Evolutionary conservation across 1,139 yeast species (phyloP).

Genomic region (Lodderomyces metapsilosis): DNA sequence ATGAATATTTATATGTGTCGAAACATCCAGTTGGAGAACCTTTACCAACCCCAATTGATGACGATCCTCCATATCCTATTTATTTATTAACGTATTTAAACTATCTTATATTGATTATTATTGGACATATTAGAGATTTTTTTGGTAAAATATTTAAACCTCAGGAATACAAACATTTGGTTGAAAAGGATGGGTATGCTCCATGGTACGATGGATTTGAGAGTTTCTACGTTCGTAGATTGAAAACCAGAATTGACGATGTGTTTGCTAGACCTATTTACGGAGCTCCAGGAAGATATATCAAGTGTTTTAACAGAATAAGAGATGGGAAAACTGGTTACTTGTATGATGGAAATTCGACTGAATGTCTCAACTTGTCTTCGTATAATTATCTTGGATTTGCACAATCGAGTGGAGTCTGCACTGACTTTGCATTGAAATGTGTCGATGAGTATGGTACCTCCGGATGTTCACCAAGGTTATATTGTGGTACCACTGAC

Average conservation of each 20-base stretch:
- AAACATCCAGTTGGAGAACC: constrained; percentile 55
- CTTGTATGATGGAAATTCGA: constrained; percentile 69
- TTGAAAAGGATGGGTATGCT: constrained; percentile 87
- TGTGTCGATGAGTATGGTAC: constrained; percentile 69
- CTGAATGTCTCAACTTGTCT: constrained; percentile 80
- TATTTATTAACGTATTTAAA: constrained; percentile 80
- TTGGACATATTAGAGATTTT: constrained; percentile 90
- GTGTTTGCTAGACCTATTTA: constrained; percentile 94
- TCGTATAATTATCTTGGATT: constrained; percentile 95
- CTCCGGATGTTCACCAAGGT: constrained; percentile 76
- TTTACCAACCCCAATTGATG: constrained; percentile 59
- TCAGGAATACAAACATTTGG: constrained; percentile 59
- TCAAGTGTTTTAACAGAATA: constrained; percentile 75
- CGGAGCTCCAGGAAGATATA: constrained; percentile 95
- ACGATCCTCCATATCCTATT: constrained; percentile 84
- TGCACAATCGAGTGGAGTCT: constrained; percentile 90
- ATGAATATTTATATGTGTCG: constrained; percentile 55
- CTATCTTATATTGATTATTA: constrained; percentile 75
- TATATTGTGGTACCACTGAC: constrained; percentile 72
- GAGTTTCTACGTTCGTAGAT: constrained; percentile 86
- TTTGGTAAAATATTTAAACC: constrained; percentile 75
- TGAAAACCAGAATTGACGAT: constrained; percentile 88
- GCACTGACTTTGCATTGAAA: constrained; percentile 77
- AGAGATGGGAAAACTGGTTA: constrained; percentile 62
- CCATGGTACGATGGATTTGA: constrained; percentile 96